These are phyloP conservation scores for Zygosaccharomyces sapae DNA, from an alignment of 1,139 yeast genomes.

Conservation along the genomic window DNA sequence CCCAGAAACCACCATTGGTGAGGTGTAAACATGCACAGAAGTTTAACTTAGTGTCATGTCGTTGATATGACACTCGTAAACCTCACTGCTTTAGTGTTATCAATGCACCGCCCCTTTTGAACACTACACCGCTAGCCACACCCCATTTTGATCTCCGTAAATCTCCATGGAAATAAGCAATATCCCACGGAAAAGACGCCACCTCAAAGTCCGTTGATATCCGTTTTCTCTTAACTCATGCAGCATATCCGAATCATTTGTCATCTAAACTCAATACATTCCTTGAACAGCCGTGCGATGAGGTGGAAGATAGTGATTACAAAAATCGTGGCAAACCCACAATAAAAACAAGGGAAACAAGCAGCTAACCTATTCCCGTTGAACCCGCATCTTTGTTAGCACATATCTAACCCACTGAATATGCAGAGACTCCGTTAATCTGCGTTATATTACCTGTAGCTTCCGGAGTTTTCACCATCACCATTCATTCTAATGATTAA, in stretches of 20 bases:
- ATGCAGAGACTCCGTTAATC: not conserved
- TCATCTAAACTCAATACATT: not conserved
- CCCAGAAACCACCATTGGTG: not conserved
- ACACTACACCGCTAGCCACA: too few species aligned
- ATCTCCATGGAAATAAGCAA: too few species aligned
- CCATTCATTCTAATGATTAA: not conserved
- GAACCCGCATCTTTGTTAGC: too few species aligned
- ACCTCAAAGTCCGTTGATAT: not conserved
- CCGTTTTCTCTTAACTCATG: not conserved
- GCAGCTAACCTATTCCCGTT: not conserved
- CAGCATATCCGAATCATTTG: not conserved
- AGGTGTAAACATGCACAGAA: not conserved
- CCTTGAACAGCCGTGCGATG: not conserved
- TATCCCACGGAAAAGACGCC: too few species aligned
- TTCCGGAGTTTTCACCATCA: not conserved
- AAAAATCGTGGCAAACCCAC: not conserved
- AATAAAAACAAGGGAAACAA: not conserved
- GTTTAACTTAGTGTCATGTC: too few species aligned
- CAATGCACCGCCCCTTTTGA: too few species aligned
- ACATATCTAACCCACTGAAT: not conserved
- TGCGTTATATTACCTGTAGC: not conserved
- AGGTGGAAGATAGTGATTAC: too few species aligned
- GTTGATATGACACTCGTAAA: too few species aligned
- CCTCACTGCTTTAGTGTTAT: too few species aligned
- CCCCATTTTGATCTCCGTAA: too few species aligned